These are phyloP conservation scores for Trichoderma polysporum DNA, from an alignment of 2,329 filamentous ascomycete species.

Conservation along the genomic window DNA sequence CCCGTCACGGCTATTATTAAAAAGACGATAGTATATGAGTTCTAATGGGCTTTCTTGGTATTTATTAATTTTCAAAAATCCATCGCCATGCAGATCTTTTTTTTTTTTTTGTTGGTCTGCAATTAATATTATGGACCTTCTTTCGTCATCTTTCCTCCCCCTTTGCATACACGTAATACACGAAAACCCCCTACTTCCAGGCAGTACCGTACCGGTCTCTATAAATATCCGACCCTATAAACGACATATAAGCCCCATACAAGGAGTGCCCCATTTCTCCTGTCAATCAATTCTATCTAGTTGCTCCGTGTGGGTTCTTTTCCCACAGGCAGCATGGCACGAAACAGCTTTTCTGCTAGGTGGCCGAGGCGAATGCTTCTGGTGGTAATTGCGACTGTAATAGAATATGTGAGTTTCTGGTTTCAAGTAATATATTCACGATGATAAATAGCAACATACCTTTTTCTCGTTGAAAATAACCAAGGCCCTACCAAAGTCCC, in stretches of 20 bases:
- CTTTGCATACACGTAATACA: slow-evolving; percentile 4
- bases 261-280: slow-evolving; percentile 8
- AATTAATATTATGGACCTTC: background rate
- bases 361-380: slow-evolving; percentile 29
- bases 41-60: background rate
- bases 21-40: background rate
- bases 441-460: slow-evolving; percentile 45
- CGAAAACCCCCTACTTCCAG: background rate
- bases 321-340: background rate
- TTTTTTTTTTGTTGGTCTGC: background rate
- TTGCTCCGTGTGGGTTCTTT: background rate
- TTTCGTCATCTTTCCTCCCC: slow-evolving; percentile 3
- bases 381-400: slow-evolving; percentile 29
- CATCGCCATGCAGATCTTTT: background rate
- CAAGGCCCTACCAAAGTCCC: slow-evolving; percentile 76
- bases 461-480: slow-evolving; percentile 73
- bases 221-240: slow-evolving; percentile 12
- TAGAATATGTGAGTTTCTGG: background rate
- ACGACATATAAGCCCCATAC: slow-evolving; percentile 6
- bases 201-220: background rate
- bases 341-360: slow-evolving; percentile 11
- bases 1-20: background rate
- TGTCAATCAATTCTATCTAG: slow-evolving; percentile 12
- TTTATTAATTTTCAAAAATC: background rate
- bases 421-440: no score